Evolutionary conservation across 176 grass and related monocot species (phyloP), one percentile per base, ranked within the genome.

Genomic region (Carex littledalei): DNA sequence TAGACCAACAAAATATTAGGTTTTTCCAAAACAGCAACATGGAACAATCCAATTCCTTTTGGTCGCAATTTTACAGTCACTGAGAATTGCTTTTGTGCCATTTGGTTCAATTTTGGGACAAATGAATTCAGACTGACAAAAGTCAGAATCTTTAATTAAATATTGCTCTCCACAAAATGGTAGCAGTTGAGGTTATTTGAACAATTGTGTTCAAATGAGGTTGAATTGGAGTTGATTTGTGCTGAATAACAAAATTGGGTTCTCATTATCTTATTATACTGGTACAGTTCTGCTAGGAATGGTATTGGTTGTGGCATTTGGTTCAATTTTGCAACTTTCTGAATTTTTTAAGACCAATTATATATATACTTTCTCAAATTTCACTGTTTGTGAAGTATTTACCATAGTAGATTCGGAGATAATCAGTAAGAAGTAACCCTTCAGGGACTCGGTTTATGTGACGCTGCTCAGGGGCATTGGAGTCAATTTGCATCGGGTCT

Each of bases 381-480:
- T 82, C 52, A 10, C 1, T 64, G 29, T 68, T 84, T 32, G 5
- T 14, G 3, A 76, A 6, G 76, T 86, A 20, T 85, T 91, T 89
- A 98, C 96, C 93, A n/a, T 92, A 95, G 88, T 95, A 98, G 26
- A 91, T 72, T 74, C 90, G 84, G 78, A 98, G 96, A 88, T 95
- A 90, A 13, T 98, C 91, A 9, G 85, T 18, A 22, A 85, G 90
- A 86, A 93, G 91, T 22, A 55, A 56, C 12, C 84, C 88, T 31
- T 81, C 71, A 9, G 78, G 91, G 22, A 88, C 50, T 1, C 50
- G 89, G 34, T 58, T 47, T 16, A 17, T 67, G 78, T 80, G 34
- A 62, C 39, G 89, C 17, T 88, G 72, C 58, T 87, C 34, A 24
- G 56, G 79, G 34, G 18, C 34, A 66, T 82, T 82, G 0, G 80